Conservation (phyloP, 2,329 filamentous ascomycete species). For the Monilinia polystroma region DNA sequence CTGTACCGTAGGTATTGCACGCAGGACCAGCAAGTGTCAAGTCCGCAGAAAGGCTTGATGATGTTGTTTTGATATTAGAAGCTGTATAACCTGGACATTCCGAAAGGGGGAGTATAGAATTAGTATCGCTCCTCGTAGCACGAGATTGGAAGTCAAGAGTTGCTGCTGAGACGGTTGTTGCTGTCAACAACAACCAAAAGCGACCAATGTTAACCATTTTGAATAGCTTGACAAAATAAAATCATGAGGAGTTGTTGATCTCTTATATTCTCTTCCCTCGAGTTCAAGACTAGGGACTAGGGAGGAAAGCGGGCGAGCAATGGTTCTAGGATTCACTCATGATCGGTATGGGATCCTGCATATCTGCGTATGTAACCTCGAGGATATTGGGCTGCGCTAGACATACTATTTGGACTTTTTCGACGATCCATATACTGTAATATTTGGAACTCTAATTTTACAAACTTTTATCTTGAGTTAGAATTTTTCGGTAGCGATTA, state of each 20-base stretch:
- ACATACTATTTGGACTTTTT: no score
- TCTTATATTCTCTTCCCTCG: not conserved
- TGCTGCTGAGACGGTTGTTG: constrained; percentile 9
- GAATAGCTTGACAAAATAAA: not conserved
- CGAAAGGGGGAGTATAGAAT: constrained; percentile 30
- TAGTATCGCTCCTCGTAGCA: not conserved
- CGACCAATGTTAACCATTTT: constrained; percentile 2
- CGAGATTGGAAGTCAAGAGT: constrained; percentile 3
- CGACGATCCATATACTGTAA: no score
- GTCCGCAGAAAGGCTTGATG: constrained; percentile 53
- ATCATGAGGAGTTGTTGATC: not conserved
- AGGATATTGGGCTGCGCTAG: not conserved
- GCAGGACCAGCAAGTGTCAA: constrained; percentile 57
- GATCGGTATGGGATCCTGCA: constrained; percentile 4
- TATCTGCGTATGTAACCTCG: constrained; percentile 3
- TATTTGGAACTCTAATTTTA: no score
- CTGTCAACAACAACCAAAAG: constrained; percentile 13
- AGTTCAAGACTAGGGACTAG: not conserved
- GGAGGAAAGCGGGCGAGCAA: not conserved
- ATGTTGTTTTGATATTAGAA: constrained; percentile 47
- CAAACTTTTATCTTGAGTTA: no score
- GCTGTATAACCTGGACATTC: constrained; percentile 54
- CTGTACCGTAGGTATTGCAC: constrained; percentile 60
- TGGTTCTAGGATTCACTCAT: not conserved
- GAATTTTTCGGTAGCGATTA: no score